A percentile compares a stretch with the other conserved stretches of the same genome.
Evolutionary conservation across 208 protist species (phyloP).

Genomic region (Angomonas deanei): DNA sequence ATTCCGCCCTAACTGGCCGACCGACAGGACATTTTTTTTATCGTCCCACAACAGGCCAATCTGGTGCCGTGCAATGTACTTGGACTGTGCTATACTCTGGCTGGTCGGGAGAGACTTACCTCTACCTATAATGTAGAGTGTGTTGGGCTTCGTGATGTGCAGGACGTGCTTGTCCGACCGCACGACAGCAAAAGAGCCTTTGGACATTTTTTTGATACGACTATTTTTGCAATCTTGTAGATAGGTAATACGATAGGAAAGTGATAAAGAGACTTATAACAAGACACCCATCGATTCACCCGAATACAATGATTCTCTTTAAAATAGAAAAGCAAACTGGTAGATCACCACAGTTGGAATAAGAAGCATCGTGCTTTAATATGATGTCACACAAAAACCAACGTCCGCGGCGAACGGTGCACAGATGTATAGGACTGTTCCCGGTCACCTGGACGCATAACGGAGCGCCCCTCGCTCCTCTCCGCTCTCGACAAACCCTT

Average conservation of each 20-base stretch:
- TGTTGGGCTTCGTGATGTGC: slow-evolving; percentile 26
- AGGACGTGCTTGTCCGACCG: slow-evolving; percentile 51
- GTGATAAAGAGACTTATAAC: no score
- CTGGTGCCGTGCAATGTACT: slow-evolving; percentile 69
- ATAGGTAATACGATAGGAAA: no score
- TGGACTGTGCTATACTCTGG: slow-evolving; percentile 38
- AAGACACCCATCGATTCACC: no score
- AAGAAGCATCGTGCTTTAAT: no score
- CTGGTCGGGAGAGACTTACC: slow-evolving; percentile 26
- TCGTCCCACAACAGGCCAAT: slow-evolving; percentile 35
- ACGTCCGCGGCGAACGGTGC: no score
- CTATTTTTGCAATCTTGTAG: background rate
- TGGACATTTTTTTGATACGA: background rate
- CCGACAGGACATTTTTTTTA: slow-evolving; percentile 18
- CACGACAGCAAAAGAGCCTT: slow-evolving; percentile 41
- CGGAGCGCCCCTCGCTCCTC: slow-evolving; percentile 41
- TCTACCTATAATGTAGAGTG: slow-evolving; percentile 41
- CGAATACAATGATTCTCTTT: no score
- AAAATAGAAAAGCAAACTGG: no score
- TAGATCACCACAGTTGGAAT: no score
- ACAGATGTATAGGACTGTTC: no score
- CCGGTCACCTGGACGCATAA: slow-evolving; percentile 18
- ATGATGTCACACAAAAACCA: no score
- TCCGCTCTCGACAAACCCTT: slow-evolving; percentile 31
- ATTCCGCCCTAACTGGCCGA: slow-evolving; percentile 53